phyloP scores from a whole-genome alignment of 352 stramenopile species.

The Pythium biforme region DNA sequence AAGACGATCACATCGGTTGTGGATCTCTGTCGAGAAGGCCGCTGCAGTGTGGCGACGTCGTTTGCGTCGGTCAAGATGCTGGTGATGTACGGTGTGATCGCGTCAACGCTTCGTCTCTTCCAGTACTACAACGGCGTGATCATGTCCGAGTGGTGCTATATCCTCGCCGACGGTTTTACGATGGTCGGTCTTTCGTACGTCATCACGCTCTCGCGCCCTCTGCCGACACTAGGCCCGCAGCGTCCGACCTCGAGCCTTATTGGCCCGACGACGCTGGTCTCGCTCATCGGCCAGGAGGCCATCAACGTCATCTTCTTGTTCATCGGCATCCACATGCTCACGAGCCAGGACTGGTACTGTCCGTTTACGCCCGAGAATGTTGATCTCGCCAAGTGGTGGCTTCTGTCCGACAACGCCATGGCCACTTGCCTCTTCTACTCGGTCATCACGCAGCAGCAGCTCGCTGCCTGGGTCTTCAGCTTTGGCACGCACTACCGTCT shows the following conservation, averaged over 20 bases:
- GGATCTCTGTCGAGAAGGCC: conserved; percentile 84
- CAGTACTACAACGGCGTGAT: conserved; percentile 73
- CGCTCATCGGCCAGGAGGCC: conserved; percentile 38
- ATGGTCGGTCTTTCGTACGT: conserved; percentile 67
- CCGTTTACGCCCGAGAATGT: conserved; percentile 34
- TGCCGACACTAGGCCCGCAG: conserved; percentile 33
- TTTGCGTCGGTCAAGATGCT: conserved; percentile 87
- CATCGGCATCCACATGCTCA: conserved; percentile 27
- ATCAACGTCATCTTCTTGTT: conserved; percentile 60
- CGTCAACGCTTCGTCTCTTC: conserved; percentile 57
- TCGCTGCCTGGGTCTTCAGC: conserved; percentile 27
- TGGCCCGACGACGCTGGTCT: conserved; percentile 44
- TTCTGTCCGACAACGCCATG: conserved; percentile 34
- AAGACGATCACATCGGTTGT: conserved; percentile 80
- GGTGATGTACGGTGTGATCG: conserved; percentile 80
- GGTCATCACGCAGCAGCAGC: conserved; percentile 26
- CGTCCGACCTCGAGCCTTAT: conserved; percentile 61
- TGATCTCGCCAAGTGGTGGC: conserved; percentile 37
- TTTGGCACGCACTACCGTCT: conserved; percentile 38
- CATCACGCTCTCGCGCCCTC: conserved; percentile 63
- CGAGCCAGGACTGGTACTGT: conserved; percentile 34
- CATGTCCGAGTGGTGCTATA: conserved; percentile 72
- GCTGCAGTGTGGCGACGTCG: conserved; percentile 82
- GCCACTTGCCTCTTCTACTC: conserved; percentile 33
- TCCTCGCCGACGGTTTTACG: conserved; percentile 61